Base-by-base conservation (phyloP, 2,329 filamentous ascomycete species). In the Paracamarosporium sp. region DNA sequence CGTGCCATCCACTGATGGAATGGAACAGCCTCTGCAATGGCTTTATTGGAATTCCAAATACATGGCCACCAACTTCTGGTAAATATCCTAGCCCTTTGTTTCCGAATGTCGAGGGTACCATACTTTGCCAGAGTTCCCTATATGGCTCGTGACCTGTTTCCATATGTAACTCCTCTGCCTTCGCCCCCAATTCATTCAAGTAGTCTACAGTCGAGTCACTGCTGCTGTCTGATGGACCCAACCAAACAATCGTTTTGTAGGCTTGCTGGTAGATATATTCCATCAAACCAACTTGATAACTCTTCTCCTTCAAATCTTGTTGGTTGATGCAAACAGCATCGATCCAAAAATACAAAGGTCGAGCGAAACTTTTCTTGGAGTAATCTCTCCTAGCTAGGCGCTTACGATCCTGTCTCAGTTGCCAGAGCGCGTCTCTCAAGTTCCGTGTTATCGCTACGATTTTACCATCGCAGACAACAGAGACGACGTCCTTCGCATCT, bases 261-360 rank as follows among this genome's bases (percentile, higher is more conserved):
- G 64, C 53, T 1, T 53, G n/a, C 31, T 40, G 36, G 43, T 63
- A 67, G 3, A 65, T 61, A 1, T 57, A 28, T 2, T 15, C 44
- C 64, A 67, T 67, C 1, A 63, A 30, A 5, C 55, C 48, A 5
- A 67, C 61, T 31, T 68, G 64, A 9, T 53, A 50, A 5, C 51
- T 57, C 25, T 56, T 55, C 35, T 67, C 64, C 25, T 45, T 4
- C n/a, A n/a, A 20, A 25, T 63, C 52, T 1, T 22, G n/a, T 45
- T 66, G 59, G 33, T 67, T 59, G 55, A 66, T 65, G 40, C 62
- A 63, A 17, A 65, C 4, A 17, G 47, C 36, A 22, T 60, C 59
- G 20, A 63, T 54, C 64, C 64, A 67, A 6, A 64, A 17, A n/a
- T n/a, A n/a, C n/a, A n/a, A n/a, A n/a, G n/a, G n/a, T n/a, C n/a